Evolutionary conservation across 495 filamentous ascomycete species (phyloP), one percentile per base, ranked within the genome.

Genomic region (Sordaria brevicollis): DNA sequence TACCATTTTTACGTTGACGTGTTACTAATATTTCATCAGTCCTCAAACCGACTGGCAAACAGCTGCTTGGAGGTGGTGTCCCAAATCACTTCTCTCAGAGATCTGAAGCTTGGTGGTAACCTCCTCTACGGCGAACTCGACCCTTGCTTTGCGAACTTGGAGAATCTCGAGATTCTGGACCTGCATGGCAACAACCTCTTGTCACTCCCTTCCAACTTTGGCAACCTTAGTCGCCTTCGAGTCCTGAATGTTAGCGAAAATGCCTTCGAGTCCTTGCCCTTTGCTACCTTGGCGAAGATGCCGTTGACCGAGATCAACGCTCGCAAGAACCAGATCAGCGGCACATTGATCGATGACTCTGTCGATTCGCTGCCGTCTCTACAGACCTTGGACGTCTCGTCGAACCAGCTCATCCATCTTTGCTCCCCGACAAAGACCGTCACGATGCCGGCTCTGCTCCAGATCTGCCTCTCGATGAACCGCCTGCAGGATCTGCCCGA

Each of bases 71-170:
- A 90, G n/a, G 80, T 92, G 34, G 86, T 98, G 17, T 82, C 86
- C 35, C 87, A 93, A 74, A 88, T 97, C 37, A 75, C 77, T 5
- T 84, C 85, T 25, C 81, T 99, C 29, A 84, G 88, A 33, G 93
- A 97, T 71, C 82, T 99, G 8, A 94, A 90, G 73, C 81, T 99
- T 2, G 89, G 89, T 15, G 90, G 92, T 34, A 98, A 98, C 72
- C 79, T 84, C 8, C 76, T 99, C 5, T 80, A 88, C 41, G 93
- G 92, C 7, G 74, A 82, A 4, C 79, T 97, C 6, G 81, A 87
- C 69, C 68, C 83, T 2, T 80, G 81, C 37, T 83, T 96, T 57
- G 76, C 82, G 21, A 83, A 82, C 35, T 80, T 98, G 65, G 75
- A 74, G 35, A 86, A 89, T 29, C 82, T 99, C 5, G 93, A 97